A percentile compares a stretch with the other conserved stretches of the same genome.
phyloP scores from a whole-genome alignment of 225 moss, liverwort and hornwort species.

The Marchantia paleacea region DNA sequence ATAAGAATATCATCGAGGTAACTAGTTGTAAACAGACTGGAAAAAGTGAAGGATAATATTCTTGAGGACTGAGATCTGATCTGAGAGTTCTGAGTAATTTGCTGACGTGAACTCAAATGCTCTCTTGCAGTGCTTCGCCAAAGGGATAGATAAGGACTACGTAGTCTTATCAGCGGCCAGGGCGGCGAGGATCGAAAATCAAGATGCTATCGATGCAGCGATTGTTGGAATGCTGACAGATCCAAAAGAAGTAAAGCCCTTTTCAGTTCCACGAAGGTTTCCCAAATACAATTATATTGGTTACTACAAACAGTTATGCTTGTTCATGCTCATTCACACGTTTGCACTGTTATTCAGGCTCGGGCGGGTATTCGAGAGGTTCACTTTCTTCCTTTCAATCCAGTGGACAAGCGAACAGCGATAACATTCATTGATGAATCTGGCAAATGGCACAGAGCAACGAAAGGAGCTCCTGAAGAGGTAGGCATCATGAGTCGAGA shows the following conservation, averaged over 20 bases:
- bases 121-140: constrained; percentile 30
- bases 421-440: constrained; percentile 40
- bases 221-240: constrained; percentile 51
- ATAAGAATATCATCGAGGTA: constrained; percentile 27
- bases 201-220: constrained; percentile 53
- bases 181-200: constrained; percentile 49
- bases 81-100: neutral
- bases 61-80: neutral
- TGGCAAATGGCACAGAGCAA: constrained; percentile 41
- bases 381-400: constrained; percentile 52
- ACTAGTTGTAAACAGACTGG: neutral
- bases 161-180: constrained; percentile 49
- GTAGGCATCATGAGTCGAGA: neutral
- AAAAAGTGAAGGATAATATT: neutral
- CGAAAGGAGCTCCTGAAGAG: constrained; percentile 46
- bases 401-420: constrained; percentile 50
- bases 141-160: constrained; percentile 40
- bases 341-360: constrained; percentile 15
- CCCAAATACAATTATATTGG: too few species aligned
- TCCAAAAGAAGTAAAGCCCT: constrained; percentile 35
- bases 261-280: neutral
- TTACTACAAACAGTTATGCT: too few species aligned
- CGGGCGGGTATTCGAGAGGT: constrained; percentile 37
- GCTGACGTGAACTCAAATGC: neutral
- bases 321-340: too few species aligned